A percentile compares a stretch with the other conserved stretches of the same genome.
phyloP scores from a whole-genome alignment of 2,329 filamentous ascomycete genomes.

The Fusarium floridanum region DNA sequence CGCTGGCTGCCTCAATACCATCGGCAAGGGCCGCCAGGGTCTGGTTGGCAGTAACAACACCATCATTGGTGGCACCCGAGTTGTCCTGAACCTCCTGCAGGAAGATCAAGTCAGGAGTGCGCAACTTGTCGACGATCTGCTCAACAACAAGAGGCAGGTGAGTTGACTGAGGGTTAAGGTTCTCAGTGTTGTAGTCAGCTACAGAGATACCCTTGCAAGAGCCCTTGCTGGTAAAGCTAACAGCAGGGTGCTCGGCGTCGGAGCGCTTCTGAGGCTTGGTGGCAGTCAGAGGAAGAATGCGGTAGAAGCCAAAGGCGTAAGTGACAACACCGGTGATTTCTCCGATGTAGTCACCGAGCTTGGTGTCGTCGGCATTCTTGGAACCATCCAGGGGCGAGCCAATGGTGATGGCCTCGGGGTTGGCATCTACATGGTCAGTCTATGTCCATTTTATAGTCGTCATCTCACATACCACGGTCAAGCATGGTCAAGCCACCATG shows the following conservation, averaged over 20 bases:
- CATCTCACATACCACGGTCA: slow-evolving; percentile 58
- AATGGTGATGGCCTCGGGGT: slow-evolving; percentile 77
- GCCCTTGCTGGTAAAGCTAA: slow-evolving; percentile 66
- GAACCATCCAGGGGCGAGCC: slow-evolving; percentile 75
- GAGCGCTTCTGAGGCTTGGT: slow-evolving; percentile 62
- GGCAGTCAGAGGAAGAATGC: slow-evolving; percentile 73
- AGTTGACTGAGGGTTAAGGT: slow-evolving; percentile 68
- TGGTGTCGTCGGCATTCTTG: slow-evolving; percentile 68
- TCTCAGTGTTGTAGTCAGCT: slow-evolving; percentile 78
- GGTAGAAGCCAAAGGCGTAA: slow-evolving; percentile 77
- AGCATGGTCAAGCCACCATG: slow-evolving; percentile 75
- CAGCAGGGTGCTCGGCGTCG: slow-evolving; percentile 62
- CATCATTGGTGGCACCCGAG: slow-evolving; percentile 71
- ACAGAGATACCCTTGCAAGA: slow-evolving; percentile 73
- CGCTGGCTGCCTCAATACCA: slow-evolving; percentile 63
- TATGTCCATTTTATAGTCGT: too few species aligned
- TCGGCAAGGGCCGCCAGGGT: slow-evolving; percentile 69
- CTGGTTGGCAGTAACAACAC: slow-evolving; percentile 65
- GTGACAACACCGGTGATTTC: slow-evolving; percentile 78
- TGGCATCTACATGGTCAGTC: slow-evolving; percentile 63
- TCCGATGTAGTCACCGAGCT: slow-evolving; percentile 73
- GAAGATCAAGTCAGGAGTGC: slow-evolving; percentile 74
- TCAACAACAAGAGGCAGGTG: slow-evolving; percentile 70
- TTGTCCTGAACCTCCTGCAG: slow-evolving; percentile 80
- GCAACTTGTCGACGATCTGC: slow-evolving; percentile 75